Evolutionary conservation across 2,329 filamentous ascomycete species (phyloP), one percentile per base, ranked within the genome.

Genomic region (Mariannaea sp.): DNA sequence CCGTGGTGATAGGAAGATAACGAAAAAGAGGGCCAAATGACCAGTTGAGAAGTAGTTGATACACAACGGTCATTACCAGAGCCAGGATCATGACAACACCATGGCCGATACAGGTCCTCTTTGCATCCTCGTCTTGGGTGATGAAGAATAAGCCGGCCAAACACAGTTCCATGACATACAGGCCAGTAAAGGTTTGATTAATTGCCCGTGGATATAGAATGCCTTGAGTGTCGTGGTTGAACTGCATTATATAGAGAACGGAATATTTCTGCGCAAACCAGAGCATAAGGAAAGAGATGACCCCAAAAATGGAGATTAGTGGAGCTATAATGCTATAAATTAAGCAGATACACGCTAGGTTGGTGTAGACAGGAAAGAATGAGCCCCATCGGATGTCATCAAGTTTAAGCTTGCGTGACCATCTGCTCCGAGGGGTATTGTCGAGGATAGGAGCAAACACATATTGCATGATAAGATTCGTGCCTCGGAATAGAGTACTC

Each of bases 201-300:
- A 97, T 89, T 1, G 94, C 94, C 29, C 87, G 84, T 0, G 94
- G 94, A 65, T 96, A 99, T 45, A 97, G 77, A 1, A 97, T 81
- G 36, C 94, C 94, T 33, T 94, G 94, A 0, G 93, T 99, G 72
- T 99, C 94, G 55, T 88, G 85, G 60, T 87, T 84, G 71, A 96
- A 95, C 46, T 92, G 89, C 20, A 86, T 95, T 55, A 99, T 92
- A 65, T 97, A 99, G 14, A 99, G 82, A 76, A 96, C 95, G 62
- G 93, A 93, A 73, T 97, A 97, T 13, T 93, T 85, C 70, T 97
- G 92, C 1, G 94, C 93, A 39, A 97, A 80, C 92, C 92, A 99
- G 59, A 97, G 87, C 0, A 99, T 78, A 41, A 83, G 82, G 70
- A 97, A 97, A 0, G 93, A 97, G 69, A 97, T 85, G 65, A 96